Conservation (phyloP, 1,139 yeast genomes). For the Yamadazyma songkhlaensis region DNA sequence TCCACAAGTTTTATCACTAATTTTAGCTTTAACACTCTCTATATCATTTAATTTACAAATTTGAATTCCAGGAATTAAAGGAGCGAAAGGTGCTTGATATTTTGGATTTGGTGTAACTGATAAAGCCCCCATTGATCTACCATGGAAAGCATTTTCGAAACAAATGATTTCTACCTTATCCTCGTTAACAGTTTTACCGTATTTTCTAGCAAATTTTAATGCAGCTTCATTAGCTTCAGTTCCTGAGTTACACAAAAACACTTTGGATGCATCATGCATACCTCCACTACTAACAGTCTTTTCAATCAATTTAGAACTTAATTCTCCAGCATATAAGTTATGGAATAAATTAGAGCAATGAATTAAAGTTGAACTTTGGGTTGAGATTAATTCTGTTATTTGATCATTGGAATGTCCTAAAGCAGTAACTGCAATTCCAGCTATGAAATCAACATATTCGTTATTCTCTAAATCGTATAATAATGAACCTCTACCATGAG, state of each 20-base stretch:
- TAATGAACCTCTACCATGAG: slow-evolving; percentile 70
- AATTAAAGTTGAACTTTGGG: slow-evolving; percentile 70
- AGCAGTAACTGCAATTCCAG: slow-evolving; percentile 96
- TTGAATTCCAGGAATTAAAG: slow-evolving; percentile 81
- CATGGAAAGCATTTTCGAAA: slow-evolving; percentile 90
- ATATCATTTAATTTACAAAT: slow-evolving; percentile 62
- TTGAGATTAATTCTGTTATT: slow-evolving; percentile 63
- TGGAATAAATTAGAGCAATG: slow-evolving; percentile 87
- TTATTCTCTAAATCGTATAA: slow-evolving; percentile 77
- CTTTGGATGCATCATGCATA: slow-evolving; percentile 74
- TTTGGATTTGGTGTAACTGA: slow-evolving; percentile 91
- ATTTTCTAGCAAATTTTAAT: slow-evolving; percentile 87
- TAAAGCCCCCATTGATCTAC: slow-evolving; percentile 90
- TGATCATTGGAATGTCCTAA: slow-evolving; percentile 83
- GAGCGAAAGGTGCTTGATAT: slow-evolving; percentile 87
- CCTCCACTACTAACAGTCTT: slow-evolving; percentile 72
- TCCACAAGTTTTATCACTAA: slow-evolving; percentile 74
- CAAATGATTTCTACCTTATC: slow-evolving; percentile 75
- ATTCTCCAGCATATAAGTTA: slow-evolving; percentile 79
- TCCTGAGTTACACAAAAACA: slow-evolving; percentile 91
- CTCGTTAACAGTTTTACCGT: slow-evolving; percentile 55
- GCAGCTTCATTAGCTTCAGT: slow-evolving; percentile 99
- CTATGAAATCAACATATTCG: slow-evolving; percentile 83
- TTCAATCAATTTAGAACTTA: slow-evolving; percentile 68
- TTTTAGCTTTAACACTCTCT: slow-evolving; percentile 53